phyloP scores from a whole-genome alignment of 495 filamentous ascomycete genomes.

The Aspergillus cavernicola region DNA sequence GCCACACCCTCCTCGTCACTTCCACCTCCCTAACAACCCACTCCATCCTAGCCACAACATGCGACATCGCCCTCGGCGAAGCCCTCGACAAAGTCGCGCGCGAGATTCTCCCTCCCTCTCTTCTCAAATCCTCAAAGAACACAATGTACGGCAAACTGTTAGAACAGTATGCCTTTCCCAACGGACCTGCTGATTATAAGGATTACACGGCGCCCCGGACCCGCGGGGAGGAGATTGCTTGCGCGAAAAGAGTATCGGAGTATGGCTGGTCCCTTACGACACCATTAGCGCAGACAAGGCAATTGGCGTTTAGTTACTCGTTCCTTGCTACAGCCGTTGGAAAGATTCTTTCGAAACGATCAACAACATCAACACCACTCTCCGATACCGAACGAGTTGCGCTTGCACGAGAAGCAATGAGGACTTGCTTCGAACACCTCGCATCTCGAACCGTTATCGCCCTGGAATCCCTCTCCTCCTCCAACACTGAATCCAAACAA shows the following conservation, averaged over 20 bases:
- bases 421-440: constrained; percentile 84
- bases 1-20: constrained; percentile 82
- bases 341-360: constrained; percentile 37
- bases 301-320: constrained; percentile 61
- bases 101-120: constrained; percentile 56
- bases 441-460: constrained; percentile 66
- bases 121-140: constrained; percentile 41
- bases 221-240: constrained; percentile 50
- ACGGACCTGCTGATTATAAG: constrained; percentile 42
- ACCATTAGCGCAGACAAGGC: constrained; percentile 49
- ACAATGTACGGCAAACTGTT: constrained; percentile 77
- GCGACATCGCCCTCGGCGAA: constrained; percentile 79
- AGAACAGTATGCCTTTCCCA: constrained; percentile 68
- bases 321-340: constrained; percentile 55
- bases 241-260: constrained; percentile 24
- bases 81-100: constrained; percentile 81
- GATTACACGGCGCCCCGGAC: constrained; percentile 52
- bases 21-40: constrained; percentile 65
- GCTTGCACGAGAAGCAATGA: constrained; percentile 70
- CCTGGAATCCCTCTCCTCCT: constrained; percentile 44
- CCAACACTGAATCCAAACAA: too few species aligned
- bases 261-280: constrained; percentile 58
- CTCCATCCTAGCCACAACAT: constrained; percentile 62
- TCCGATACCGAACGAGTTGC: constrained; percentile 48
- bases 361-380: constrained; percentile 17